These are phyloP conservation scores for Setomelanomma holmii DNA, from an alignment of 2,329 filamentous ascomycete species.

Conservation along the genomic window DNA sequence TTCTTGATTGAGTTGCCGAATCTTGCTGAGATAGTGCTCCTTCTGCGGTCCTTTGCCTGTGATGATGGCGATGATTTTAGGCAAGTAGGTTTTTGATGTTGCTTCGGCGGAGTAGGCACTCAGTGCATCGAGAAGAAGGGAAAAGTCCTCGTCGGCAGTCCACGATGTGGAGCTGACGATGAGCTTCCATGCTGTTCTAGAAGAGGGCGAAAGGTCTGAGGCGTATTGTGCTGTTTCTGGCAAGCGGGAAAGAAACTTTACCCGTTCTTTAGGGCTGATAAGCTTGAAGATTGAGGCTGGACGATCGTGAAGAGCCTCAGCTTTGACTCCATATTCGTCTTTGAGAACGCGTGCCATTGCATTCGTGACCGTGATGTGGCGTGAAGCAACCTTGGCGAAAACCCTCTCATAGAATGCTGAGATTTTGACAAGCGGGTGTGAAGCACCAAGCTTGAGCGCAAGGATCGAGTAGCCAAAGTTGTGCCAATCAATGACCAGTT, in stretches of 20 bases:
- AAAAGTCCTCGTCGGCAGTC: constrained; percentile 97
- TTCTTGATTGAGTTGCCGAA: constrained; percentile 65
- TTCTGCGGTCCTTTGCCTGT: constrained; percentile 93
- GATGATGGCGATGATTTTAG: constrained; percentile 83
- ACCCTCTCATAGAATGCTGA: constrained; percentile 79
- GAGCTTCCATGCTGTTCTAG: constrained; percentile 67
- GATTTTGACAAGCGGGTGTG: constrained; percentile 77
- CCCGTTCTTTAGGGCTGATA: constrained; percentile 52
- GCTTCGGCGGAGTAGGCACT: constrained; percentile 71
- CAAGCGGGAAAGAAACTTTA: constrained; percentile 69
- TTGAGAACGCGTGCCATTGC: constrained; percentile 82
- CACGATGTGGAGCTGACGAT: constrained; percentile 95
- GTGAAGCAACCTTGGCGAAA: constrained; percentile 72
- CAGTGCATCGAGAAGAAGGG: constrained; percentile 82
- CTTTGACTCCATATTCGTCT: constrained; percentile 69
- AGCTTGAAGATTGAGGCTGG: constrained; percentile 85
- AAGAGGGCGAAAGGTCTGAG: constrained; percentile 56
- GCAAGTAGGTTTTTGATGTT: constrained; percentile 58
- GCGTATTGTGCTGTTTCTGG: constrained; percentile 69
- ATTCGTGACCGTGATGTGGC: constrained; percentile 86
- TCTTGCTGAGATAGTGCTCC: constrained; percentile 72
- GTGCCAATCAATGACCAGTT: constrained; percentile 94
- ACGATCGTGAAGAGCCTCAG: constrained; percentile 71
- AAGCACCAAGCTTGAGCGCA: constrained; percentile 66
- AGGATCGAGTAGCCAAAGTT: constrained; percentile 98